These are phyloP conservation scores for Sporobolomyces phaffii DNA, from an alignment of 768 basidiomycete genomes.

Conservation along the genomic window DNA sequence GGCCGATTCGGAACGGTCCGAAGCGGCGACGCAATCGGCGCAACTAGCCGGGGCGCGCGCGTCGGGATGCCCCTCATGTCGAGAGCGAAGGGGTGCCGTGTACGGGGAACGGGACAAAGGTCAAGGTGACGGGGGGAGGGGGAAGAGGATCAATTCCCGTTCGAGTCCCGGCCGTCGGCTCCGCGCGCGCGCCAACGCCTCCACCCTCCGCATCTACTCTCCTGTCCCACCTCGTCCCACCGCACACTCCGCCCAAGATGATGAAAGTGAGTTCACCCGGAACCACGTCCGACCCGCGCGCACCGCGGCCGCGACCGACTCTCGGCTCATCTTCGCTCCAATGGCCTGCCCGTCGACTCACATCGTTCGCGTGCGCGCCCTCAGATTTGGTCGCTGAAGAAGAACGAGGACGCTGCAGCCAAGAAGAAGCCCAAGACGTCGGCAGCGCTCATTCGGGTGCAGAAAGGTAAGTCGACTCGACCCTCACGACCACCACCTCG, in stretches of 20 bases:
- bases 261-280: conserved; percentile 14
- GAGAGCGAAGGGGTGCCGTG: no score
- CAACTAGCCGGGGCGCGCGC: no score
- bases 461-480: conserved; percentile 66
- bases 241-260: conserved; percentile 17
- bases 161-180: no score
- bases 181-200: no score
- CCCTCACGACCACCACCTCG: no score
- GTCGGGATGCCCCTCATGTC: no score
- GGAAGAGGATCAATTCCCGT: no score
- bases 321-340: not conserved
- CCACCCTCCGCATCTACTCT: not conserved
- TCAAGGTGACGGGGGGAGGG: no score
- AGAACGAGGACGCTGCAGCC: conserved; percentile 92
- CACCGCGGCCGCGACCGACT: not conserved
- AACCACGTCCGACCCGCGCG: not conserved
- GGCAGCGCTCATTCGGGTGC: conserved; percentile 97
- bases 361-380: no score
- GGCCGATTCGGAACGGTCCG: no score
- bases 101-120: no score
- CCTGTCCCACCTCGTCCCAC: not conserved
- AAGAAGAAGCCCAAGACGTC: conserved; percentile 99
- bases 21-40: no score
- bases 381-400: conserved; percentile 99
- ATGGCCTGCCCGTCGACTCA: not conserved